Conservation (phyloP, 1,139 yeast species). For the Entelexis sorbosivorans region DNA sequence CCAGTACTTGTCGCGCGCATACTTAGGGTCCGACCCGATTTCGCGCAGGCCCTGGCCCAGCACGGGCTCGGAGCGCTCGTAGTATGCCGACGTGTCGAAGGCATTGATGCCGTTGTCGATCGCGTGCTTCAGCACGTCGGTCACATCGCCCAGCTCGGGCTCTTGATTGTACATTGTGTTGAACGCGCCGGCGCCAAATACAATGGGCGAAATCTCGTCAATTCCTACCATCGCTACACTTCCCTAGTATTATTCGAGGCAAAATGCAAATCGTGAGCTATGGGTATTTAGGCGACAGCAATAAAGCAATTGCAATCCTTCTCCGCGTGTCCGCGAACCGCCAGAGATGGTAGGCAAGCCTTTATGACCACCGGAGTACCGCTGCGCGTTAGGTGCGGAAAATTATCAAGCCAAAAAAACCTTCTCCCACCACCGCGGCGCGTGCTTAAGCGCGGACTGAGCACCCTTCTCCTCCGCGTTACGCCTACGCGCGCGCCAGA, state of each 20-base stretch:
- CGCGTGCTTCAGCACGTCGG: conserved; percentile 47
- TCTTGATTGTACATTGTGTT: conserved; percentile 63
- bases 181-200: conserved; percentile 81
- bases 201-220: conserved; percentile 28
- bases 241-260: too few species aligned
- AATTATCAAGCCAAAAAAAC: too few species aligned
- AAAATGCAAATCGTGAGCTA: too few species aligned
- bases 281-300: not conserved
- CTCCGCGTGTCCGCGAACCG: not conserved
- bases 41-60: conserved; percentile 56
- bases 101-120: conserved; percentile 62
- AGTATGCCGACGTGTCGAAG: conserved; percentile 84
- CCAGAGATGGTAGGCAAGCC: not conserved
- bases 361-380: too few species aligned
- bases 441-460: too few species aligned
- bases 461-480: too few species aligned
- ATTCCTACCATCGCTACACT: not conserved
- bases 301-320: not conserved
- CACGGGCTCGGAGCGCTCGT: conserved; percentile 75
- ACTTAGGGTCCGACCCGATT: conserved; percentile 26
- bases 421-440: too few species aligned
- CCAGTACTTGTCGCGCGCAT: conserved; percentile 50
- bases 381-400: too few species aligned
- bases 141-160: conserved; percentile 48
- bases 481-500: not conserved